phyloP scores from a whole-genome alignment of 139 green algal genomes.

The Diplosphaera chodatii region DNA sequence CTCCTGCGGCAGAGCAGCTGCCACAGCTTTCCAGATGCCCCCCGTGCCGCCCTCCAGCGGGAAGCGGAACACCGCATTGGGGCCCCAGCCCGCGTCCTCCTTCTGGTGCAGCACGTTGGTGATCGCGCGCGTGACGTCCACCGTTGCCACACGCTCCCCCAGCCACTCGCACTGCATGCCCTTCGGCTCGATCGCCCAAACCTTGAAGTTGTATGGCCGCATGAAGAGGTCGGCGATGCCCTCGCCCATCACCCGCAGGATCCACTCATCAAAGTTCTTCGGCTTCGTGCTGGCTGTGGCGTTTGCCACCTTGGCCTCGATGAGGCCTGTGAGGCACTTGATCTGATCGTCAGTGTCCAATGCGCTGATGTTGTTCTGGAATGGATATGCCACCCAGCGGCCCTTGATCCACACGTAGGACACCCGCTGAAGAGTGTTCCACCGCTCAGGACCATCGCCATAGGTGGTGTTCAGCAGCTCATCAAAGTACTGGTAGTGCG shows the following conservation, averaged over 20 bases:
- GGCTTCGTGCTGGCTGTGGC: conserved; percentile 54
- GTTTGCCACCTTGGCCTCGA: conserved; percentile 78
- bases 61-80: conserved; percentile 88
- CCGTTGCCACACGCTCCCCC: conserved; percentile 85
- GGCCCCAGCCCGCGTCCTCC: conserved; percentile 82
- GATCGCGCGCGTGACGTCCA: conserved; percentile 77
- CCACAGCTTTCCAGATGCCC: conserved; percentile 83
- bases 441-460: conserved; percentile 34
- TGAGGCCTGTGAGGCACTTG: conserved; percentile 70
- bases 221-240: conserved; percentile 92
- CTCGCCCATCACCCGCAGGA: conserved; percentile 74
- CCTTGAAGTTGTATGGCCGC: conserved; percentile 96
- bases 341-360: conserved; percentile 85
- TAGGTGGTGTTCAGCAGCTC: conserved; percentile 49
- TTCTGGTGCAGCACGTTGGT: conserved; percentile 74
- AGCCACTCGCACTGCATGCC: conserved; percentile 90
- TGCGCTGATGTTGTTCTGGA: conserved; percentile 87
- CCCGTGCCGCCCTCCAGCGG: conserved; percentile 79
- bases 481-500: conserved; percentile 92
- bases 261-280: conserved; percentile 92
- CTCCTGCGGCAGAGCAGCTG: conserved; percentile 59
- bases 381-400: conserved; percentile 88
- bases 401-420: conserved; percentile 82
- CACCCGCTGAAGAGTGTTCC: conserved; percentile 82
- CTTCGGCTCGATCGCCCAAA: conserved; percentile 73